A percentile compares a stretch with the other conserved stretches of the same genome.
Conservation (phyloP, 208 protist species). For the Crithidia expoeki region DNA sequence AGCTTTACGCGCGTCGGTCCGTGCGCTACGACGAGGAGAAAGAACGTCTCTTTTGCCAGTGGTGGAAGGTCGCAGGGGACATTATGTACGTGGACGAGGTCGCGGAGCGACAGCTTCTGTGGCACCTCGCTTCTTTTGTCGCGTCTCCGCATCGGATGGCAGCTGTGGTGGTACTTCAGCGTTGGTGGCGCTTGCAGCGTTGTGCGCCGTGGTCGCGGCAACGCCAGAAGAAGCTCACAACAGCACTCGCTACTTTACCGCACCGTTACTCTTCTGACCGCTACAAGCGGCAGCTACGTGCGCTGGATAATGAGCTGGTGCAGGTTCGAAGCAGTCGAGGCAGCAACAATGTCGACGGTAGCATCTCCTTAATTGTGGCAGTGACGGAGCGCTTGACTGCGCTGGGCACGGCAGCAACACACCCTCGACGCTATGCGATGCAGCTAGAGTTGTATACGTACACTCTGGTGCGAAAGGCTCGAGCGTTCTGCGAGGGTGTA, state of each 20-base stretch:
- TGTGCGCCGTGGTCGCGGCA: constrained; percentile 22
- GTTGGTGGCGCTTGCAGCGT: constrained; percentile 71
- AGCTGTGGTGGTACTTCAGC: constrained; percentile 58
- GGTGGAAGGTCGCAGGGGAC: constrained; percentile 16
- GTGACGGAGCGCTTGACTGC: constrained; percentile 11
- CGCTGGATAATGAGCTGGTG: neutral
- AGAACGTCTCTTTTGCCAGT: constrained; percentile 24
- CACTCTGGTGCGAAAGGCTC: constrained; percentile 21
- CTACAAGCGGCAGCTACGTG: constrained; percentile 14
- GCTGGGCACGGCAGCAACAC: constrained; percentile 38
- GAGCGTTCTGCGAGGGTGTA: constrained; percentile 11
- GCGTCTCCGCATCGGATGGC: constrained; percentile 45
- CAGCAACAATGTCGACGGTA: neutral
- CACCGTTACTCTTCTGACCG: constrained; percentile 1
- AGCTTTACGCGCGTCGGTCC: constrained; percentile 24
- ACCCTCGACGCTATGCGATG: constrained; percentile 34
- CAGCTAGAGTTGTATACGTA: constrained; percentile 44
- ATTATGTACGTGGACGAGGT: constrained; percentile 32
- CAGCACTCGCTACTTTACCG: constrained; percentile 8
- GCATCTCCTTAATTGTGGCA: neutral
- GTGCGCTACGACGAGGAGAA: constrained; percentile 25
- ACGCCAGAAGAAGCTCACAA: neutral
- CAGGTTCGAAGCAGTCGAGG: neutral
- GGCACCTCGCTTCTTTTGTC: constrained; percentile 25
- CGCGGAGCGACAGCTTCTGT: constrained; percentile 14